phyloP scores from a whole-genome alignment of 345 rosid species.

The Eucalyptus camaldulensis region DNA sequence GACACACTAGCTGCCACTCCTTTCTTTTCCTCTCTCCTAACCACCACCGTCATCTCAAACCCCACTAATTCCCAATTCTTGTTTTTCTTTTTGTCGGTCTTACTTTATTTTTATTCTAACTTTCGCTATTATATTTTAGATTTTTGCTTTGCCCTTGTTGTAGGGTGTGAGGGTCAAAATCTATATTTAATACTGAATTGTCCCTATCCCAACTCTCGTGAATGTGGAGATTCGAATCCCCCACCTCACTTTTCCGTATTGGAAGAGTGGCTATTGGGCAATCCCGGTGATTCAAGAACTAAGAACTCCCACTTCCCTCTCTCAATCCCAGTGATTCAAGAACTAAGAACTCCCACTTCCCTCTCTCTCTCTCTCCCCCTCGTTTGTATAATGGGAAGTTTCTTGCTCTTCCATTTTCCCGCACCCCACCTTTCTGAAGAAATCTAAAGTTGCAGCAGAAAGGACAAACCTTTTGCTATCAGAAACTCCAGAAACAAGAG shows the following conservation, averaged over 20 bases:
- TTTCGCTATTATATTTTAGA: accelerated
- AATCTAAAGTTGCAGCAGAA: background rate
- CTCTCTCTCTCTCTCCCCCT: background rate
- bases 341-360: too few relatives aligned
- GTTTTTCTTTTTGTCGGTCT: background rate
- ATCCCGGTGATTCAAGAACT: too few relatives aligned
- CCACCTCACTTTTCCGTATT: background rate
- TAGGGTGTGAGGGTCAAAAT: too few relatives aligned
- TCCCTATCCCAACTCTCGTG: accelerated
- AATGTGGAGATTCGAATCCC: background rate
- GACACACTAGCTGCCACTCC: background rate
- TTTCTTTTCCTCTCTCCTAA: background rate
- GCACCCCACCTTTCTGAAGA: background rate
- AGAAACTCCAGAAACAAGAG: background rate
- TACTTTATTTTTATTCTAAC: too few relatives aligned
- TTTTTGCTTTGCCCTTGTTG: too few relatives aligned
- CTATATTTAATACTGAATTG: too few relatives aligned
- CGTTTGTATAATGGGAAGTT: background rate
- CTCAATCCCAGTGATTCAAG: too few relatives aligned
- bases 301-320: too few relatives aligned
- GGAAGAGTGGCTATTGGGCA: too few relatives aligned
- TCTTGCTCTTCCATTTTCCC: constrained; percentile 1
- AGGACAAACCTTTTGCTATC: background rate
- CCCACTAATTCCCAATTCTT: background rate
- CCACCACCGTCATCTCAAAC: background rate